Evolutionary conservation across 345 rosid species (phyloP).

Genomic region (Rhodomyrtus tomentosa): DNA sequence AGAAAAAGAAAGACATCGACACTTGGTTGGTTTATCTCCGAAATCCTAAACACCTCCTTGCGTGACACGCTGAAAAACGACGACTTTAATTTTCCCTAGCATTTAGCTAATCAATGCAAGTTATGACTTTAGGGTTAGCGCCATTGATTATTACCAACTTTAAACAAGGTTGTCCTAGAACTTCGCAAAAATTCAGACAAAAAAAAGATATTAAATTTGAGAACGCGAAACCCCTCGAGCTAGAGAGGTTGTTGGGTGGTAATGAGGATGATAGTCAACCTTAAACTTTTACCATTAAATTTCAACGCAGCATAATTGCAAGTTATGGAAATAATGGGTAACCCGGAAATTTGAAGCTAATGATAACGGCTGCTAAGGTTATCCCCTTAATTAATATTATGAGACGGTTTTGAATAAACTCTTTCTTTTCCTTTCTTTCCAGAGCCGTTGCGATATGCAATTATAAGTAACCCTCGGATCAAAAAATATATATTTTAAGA

Average conservation of each 20-base stretch:
- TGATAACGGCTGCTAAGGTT: background rate
- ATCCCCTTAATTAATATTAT: background rate
- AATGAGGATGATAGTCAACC: background rate
- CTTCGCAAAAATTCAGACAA: background rate
- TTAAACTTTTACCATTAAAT: background rate
- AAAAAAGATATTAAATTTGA: background rate
- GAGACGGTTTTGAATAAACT: background rate
- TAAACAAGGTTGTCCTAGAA: background rate
- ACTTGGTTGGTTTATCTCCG: background rate
- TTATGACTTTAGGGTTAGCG: background rate
- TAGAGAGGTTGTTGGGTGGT: background rate
- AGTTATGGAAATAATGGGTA: background rate
- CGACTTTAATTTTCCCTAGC: background rate
- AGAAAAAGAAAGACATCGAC: background rate
- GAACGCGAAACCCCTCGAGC: background rate
- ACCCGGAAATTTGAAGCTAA: background rate
- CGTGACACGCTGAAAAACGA: background rate
- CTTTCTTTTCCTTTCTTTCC: background rate
- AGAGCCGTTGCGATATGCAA: background rate
- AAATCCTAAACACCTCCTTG: background rate
- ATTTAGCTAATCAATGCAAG: background rate
- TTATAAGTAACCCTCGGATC: background rate
- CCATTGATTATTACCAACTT: background rate
- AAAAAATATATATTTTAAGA: no score
- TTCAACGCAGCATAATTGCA: background rate